Base-by-base conservation (phyloP, 202 grass and related monocot genomes). In the Digitaria exilis region DNA sequence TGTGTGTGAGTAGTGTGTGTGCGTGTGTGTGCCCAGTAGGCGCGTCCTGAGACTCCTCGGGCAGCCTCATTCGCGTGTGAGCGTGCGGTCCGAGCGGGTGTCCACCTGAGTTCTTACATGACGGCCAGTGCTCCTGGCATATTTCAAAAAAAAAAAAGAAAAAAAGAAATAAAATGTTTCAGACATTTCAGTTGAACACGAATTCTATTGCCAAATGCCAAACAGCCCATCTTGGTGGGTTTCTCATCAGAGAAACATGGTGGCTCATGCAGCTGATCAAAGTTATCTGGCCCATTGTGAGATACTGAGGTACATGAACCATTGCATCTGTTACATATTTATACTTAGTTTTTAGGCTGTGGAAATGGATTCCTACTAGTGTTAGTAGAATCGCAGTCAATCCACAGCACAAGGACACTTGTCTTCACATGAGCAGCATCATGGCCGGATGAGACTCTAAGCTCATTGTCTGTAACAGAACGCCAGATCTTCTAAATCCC, bases 171-270 rank as follows among this genome's bases (percentile, higher is more conserved):
- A n/a, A n/a, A n/a, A n/a, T n/a, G 12, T 35, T 71, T 55, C 56
- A 8, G 57, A 41, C 8, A 64, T 54, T 44, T 10, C 34, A 3
- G 16, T 32, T 25, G 45, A 73, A 86, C 26, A 72, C 14, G 46
- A 79, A 55, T 80, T 61, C 19, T 64, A 6, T 72, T 79, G 34
- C 25, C 49, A 63, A 6, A 63, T 71, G 34, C 25, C 48, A 71
- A 71, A 22, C 13, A 49, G 70, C 78, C 29, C 75, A 78, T 48
- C 75, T 15, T 19, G 43, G 15, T 18, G 21, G 61, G 64, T 50
- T 85, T 84, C 60, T 24, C 54, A 59, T 30, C 43, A 52, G n/a
- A 63, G 75, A 66, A 85, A 63, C 65, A 71, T 29, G 66, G 56
- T 30, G 74, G 74, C 83, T 31, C 74, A 31, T 71, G 73, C 69